Base-by-base conservation (phyloP, 1,139 yeast species). In the Yarrowia galli region DNA sequence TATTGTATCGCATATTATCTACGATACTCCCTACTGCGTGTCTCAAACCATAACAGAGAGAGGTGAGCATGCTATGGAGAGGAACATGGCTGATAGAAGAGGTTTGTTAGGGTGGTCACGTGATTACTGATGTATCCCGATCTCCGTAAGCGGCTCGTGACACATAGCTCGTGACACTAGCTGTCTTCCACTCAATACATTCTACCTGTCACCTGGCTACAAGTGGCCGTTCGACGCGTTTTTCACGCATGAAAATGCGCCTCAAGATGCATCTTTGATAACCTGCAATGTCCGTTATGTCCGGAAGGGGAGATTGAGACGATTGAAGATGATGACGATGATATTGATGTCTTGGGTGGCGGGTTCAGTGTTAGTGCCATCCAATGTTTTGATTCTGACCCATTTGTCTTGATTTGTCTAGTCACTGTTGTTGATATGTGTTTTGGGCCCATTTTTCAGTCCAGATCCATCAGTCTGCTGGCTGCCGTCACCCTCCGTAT, bases 231-330 rank as follows among this genome's bases (percentile, higher is more conserved):
- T 28, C 15, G 56, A 53, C 60, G 60, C 60, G 60, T 53, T 36
- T 36, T 53, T 53, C 43, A 53, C 60, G 60, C 60, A 53, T 32
- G 60, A 53, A 51, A 36, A 36, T 51, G 45, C 45, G 38, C 22
- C 32, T 32, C 40, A 16, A 38, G 45, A 53, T 38, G 60, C 58
- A 35, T 20, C 42, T 20, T 18, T n/a, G 23, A 48, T 20, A 3
- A 51, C 38, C 38, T 49, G 56, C 58, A 51, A 51, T 28, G 25
- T 36, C 60, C 60, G 60, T 53, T 35, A 36, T 15, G 32, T 53
- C 60, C 60, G 45, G n/a, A 20, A 35, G 32, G 38, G 54, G 56
- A 12, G 38, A 13, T 49, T 28, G 5, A 6, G 42, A 25, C 20
- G 18, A 12, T 18, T 2, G 6, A 12, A 16, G 51, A 40, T n/a